Base-by-base conservation (phyloP, 208 protist species). In the Wallacemonas sp. region DNA sequence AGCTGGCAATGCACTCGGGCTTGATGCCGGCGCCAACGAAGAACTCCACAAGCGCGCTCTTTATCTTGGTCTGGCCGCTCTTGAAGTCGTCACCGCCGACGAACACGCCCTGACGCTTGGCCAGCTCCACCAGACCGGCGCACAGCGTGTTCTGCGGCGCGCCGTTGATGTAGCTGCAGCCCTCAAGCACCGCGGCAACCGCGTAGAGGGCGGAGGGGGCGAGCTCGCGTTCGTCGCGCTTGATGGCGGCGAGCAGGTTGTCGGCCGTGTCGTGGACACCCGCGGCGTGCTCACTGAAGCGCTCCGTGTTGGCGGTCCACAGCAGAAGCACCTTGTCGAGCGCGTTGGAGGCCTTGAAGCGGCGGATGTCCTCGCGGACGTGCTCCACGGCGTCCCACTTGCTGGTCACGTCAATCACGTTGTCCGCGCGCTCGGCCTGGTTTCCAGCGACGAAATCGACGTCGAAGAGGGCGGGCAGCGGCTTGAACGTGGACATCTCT, bases 51-150 rank as follows among this genome's bases (percentile, higher is more conserved):
- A 99, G 72, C 1, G 98, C 98, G 26, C 94, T 98, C 84, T 99
- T 99, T 73, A 99, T 97, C 80, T 99, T 99, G n/a, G 98, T 99
- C 88, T 99, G 98, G 38, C 98, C 98, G 41, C 91, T 96, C 86
- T 99, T 99, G 91, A 99, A 99, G 80, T 99, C 98, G 74, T 99
- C 98, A 58, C 98, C 98, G 62, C 83, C 97, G 60, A 99, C 91
- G 45, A 95, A 95, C 8, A 98, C 95, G 41, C 84, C 58, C 45
- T 97, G 62, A 49, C 75, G 64, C 46, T 85, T 56, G 28, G 98
- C 97, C 14, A 99, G 88, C 46, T 99, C 97, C 21, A 98, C 58
- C 33, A 98, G 61, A 47, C 95, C 98, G 11, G 96, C 84, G 51
- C 99, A 98, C 51, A 99, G 94, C 22, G 98, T 99, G 86, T 99